Percentiles rank a stretch among this genome's conserved stretches.
phyloP scores from a whole-genome alignment of 108 stramenopile genomes.

The Hondaea fermentalgiana region DNA sequence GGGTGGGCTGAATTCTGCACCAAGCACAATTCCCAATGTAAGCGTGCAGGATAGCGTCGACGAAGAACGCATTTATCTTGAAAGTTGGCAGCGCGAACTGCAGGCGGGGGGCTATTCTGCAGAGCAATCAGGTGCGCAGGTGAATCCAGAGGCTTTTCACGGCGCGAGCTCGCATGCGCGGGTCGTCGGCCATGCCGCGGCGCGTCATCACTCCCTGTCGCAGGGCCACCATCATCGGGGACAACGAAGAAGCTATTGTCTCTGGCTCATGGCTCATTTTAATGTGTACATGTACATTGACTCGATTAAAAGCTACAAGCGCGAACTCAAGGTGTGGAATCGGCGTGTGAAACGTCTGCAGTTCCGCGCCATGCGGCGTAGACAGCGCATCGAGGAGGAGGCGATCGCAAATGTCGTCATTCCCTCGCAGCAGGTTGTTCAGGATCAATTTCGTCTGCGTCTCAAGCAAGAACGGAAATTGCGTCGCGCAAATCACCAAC shows the following conservation, averaged over 20 bases:
- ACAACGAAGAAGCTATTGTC: neutral
- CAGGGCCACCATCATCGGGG: neutral
- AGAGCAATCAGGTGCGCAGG: neutral
- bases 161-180: neutral
- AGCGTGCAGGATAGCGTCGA: neutral
- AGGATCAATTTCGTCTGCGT: neutral
- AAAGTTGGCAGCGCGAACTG: neutral
- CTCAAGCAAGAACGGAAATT: neutral
- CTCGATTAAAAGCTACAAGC: neutral
- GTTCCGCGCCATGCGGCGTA: neutral
- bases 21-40: neutral
- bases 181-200: neutral
- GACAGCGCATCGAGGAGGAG: neutral
- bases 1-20: neutral
- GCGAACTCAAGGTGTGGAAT: neutral
- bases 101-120: neutral
- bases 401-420: neutral
- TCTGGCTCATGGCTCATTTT: neutral
- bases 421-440: neutral
- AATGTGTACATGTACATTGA: slow-evolving; percentile 1
- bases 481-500: neutral
- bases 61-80: neutral
- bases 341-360: neutral
- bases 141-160: neutral
- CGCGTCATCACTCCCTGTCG: neutral